Evolutionary conservation across 345 rosid genomes (phyloP).

Genomic region (Corchorus capsularis): DNA sequence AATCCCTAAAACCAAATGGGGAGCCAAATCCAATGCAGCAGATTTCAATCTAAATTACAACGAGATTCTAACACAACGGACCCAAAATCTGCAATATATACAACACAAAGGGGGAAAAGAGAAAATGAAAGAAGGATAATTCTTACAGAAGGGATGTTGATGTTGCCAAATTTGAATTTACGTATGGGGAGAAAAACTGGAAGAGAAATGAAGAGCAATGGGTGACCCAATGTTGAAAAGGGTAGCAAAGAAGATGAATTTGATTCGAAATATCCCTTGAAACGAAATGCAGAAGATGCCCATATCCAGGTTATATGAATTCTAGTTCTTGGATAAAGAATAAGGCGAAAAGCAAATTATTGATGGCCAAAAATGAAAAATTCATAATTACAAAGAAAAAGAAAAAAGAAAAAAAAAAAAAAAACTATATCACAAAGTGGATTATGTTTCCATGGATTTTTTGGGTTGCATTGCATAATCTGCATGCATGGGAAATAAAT

Average conservation of each 20-base stretch:
- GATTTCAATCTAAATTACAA: neutral
- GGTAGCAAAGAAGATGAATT: constrained; percentile 5
- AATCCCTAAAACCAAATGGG: neutral
- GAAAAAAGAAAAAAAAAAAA: too few relatives aligned
- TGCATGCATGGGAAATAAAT: too few relatives aligned
- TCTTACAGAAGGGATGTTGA: neutral
- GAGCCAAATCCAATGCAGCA: neutral
- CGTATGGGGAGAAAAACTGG: neutral
- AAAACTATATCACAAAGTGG: too few relatives aligned
- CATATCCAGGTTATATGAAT: constrained; percentile 3
- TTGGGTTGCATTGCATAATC: too few relatives aligned
- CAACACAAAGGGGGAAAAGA: neutral
- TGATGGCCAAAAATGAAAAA: neutral
- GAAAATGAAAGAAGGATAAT: neutral
- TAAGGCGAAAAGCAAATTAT: neutral
- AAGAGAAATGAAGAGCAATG: neutral
- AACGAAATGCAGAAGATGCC: constrained; percentile 5
- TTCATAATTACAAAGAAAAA: neutral
- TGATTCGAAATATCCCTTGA: constrained; percentile 13
- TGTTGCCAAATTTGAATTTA: neutral
- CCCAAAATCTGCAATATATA: neutral
- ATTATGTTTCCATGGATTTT: too few relatives aligned
- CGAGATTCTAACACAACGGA: neutral
- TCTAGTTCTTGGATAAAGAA: neutral
- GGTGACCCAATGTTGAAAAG: neutral